Evolutionary conservation across 2,329 filamentous ascomycete genomes (phyloP).

Genomic region (Penicillium sp.): DNA sequence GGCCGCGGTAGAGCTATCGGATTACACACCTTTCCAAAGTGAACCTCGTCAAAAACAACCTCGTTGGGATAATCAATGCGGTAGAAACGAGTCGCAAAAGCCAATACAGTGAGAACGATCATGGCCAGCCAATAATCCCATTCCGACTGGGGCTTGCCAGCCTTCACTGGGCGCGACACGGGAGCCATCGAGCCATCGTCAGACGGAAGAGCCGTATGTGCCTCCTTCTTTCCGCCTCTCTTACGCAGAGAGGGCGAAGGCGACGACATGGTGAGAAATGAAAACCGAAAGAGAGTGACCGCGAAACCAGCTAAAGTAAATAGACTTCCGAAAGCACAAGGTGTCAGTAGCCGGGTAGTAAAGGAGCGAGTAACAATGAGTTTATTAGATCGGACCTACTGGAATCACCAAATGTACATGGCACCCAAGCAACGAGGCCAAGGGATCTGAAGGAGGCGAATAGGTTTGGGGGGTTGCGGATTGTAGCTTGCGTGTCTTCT

Average conservation of each 20-base stretch:
- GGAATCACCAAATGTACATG: slow-evolving; percentile 25
- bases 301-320: slow-evolving; percentile 28
- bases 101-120: slow-evolving; percentile 69
- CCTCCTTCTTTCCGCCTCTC: slow-evolving; percentile 40
- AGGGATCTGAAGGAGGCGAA: slow-evolving; percentile 13
- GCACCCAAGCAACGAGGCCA: slow-evolving; percentile 16
- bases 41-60: slow-evolving; percentile 98
- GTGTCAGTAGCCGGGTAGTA: slow-evolving; percentile 10
- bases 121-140: slow-evolving; percentile 81
- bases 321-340: slow-evolving; percentile 19
- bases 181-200: slow-evolving; percentile 20
- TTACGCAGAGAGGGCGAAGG: slow-evolving; percentile 39
- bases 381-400: slow-evolving; percentile 8
- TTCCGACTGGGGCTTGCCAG: slow-evolving; percentile 49
- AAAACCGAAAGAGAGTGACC: slow-evolving; percentile 25
- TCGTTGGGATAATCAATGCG: slow-evolving; percentile 92
- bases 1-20: slow-evolving; percentile 1
- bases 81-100: slow-evolving; percentile 91
- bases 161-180: slow-evolving; percentile 13
- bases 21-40: slow-evolving; percentile 90
- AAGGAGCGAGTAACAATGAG: neutral
- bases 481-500: slow-evolving; percentile 22
- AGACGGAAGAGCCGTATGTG: slow-evolving; percentile 21
- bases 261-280: slow-evolving; percentile 31
- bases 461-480: slow-evolving; percentile 8